Evolutionary conservation across 2,329 filamentous ascomycete genomes (phyloP).

Genomic region (Amauroascus niger): DNA sequence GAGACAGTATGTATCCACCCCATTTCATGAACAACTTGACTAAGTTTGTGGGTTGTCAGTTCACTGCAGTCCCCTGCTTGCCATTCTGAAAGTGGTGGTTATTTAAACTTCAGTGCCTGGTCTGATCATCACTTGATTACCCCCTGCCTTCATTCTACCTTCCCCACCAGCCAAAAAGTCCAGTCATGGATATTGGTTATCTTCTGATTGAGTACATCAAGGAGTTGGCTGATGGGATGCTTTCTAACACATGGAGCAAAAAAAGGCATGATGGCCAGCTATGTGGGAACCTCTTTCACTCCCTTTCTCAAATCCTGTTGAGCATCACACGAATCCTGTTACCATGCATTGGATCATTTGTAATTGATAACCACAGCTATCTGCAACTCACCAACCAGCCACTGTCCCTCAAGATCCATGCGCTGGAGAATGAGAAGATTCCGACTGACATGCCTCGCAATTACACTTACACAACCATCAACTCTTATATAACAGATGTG

Average conservation of each 20-base stretch:
- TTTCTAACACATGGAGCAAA: conserved; percentile 20
- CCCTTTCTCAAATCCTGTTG: conserved; percentile 19
- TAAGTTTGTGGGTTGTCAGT: too few relatives aligned
- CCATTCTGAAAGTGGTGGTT: too few relatives aligned
- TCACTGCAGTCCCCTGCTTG: too few relatives aligned
- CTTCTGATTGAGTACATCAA: conserved; percentile 21
- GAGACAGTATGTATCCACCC: conserved; percentile 14
- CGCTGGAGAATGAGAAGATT: conserved; percentile 24
- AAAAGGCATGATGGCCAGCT: conserved; percentile 17
- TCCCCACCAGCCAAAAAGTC: background rate
- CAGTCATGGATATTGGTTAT: conserved; percentile 13
- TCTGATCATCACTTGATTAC: background rate
- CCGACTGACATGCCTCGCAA: conserved; percentile 21
- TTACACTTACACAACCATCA: conserved; percentile 21
- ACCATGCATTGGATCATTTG: conserved; percentile 29
- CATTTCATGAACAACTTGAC: background rate
- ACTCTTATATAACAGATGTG: conserved; percentile 24
- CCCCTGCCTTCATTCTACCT: background rate
- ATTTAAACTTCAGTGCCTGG: too few relatives aligned
- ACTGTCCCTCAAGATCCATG: conserved; percentile 21
- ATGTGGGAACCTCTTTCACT: conserved; percentile 20
- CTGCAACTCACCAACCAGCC: conserved; percentile 22
- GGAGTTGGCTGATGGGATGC: conserved; percentile 17
- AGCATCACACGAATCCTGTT: conserved; percentile 19
- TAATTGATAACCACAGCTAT: conserved; percentile 23